Conservation (phyloP, 2,329 filamentous ascomycete genomes). For the Neodidymelliopsis sp. region DNA sequence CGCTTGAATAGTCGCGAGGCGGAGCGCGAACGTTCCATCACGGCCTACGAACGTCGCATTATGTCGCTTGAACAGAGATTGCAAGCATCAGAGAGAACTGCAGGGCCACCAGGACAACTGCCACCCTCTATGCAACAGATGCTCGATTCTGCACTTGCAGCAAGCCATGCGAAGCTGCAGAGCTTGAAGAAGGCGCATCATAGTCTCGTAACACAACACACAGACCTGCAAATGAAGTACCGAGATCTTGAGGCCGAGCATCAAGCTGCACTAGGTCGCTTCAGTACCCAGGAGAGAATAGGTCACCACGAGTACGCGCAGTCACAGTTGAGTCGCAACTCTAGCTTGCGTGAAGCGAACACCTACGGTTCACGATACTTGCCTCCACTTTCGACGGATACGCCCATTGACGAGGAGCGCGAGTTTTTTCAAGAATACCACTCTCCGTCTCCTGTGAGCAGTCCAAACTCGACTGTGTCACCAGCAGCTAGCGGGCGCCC, state of each 20-base stretch:
- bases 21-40: constrained; percentile 58
- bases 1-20: constrained; percentile 62
- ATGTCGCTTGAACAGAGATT: constrained; percentile 53
- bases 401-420: constrained; percentile 31
- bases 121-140: constrained; percentile 54
- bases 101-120: constrained; percentile 42
- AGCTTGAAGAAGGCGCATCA: constrained; percentile 62
- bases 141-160: constrained; percentile 58
- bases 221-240: constrained; percentile 57
- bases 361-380: constrained; percentile 32
- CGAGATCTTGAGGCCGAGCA: constrained; percentile 50
- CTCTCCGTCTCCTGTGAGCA: constrained; percentile 38
- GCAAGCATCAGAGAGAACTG: constrained; percentile 34
- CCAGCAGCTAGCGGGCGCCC: constrained; percentile 29
- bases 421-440: constrained; percentile 41
- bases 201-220: constrained; percentile 59
- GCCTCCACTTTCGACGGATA: constrained; percentile 33
- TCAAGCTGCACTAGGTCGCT: constrained; percentile 36
- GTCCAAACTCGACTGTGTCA: constrained; percentile 27
- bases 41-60: constrained; percentile 58
- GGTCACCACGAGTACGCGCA: constrained; percentile 28
- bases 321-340: constrained; percentile 33
- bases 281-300: constrained; percentile 29
- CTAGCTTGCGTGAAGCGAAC: constrained; percentile 34
- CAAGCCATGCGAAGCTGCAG: constrained; percentile 56